Percentiles rank a stretch among this genome's conserved stretches.
phyloP scores from a whole-genome alignment of 495 filamentous ascomycete genomes.

The Neurospora tetrasperma region DNA sequence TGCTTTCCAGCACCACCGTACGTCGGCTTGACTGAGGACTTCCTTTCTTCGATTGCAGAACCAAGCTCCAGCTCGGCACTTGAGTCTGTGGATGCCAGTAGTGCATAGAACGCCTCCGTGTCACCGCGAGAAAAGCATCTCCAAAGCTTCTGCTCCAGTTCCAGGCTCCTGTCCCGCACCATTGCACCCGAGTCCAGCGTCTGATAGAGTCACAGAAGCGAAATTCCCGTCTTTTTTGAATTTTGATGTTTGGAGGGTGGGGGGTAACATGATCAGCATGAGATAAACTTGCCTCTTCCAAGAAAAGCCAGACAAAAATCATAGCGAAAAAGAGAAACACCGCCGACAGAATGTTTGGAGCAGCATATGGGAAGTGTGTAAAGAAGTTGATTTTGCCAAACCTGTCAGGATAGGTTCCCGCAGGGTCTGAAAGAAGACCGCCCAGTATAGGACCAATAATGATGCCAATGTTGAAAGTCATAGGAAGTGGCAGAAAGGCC shows the following conservation, averaged over 20 bases:
- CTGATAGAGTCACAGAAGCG: conserved; percentile 17
- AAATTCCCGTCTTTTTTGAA: not conserved
- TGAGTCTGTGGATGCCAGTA: conserved; percentile 10
- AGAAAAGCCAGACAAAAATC: conserved; percentile 46
- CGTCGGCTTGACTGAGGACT: not conserved
- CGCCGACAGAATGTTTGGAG: conserved; percentile 66
- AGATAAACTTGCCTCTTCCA: conserved; percentile 53
- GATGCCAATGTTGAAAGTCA: conserved; percentile 70
- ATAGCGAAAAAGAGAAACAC: conserved; percentile 50
- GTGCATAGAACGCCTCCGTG: conserved; percentile 6
- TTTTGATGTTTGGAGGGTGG: not conserved
- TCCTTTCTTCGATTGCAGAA: not conserved
- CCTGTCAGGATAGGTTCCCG: conserved; percentile 52
- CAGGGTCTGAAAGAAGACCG: conserved; percentile 65
- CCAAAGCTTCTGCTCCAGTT: conserved; percentile 22
- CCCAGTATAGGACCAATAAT: conserved; percentile 70
- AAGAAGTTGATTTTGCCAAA: conserved; percentile 65
- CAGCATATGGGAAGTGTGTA: conserved; percentile 57
- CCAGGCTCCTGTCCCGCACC: conserved; percentile 40
- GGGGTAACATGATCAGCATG: not conserved
- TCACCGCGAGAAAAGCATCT: conserved; percentile 7
- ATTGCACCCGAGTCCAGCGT: conserved; percentile 40
- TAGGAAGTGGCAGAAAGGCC: conserved; percentile 59
- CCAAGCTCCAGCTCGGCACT: not conserved
- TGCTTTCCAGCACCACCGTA: not conserved